A percentile compares a stretch with the other conserved stretches of the same genome.
These are phyloP conservation scores for Diplodia corticola DNA, from an alignment of 2,329 filamentous ascomycete genomes.

Conservation along the genomic window DNA sequence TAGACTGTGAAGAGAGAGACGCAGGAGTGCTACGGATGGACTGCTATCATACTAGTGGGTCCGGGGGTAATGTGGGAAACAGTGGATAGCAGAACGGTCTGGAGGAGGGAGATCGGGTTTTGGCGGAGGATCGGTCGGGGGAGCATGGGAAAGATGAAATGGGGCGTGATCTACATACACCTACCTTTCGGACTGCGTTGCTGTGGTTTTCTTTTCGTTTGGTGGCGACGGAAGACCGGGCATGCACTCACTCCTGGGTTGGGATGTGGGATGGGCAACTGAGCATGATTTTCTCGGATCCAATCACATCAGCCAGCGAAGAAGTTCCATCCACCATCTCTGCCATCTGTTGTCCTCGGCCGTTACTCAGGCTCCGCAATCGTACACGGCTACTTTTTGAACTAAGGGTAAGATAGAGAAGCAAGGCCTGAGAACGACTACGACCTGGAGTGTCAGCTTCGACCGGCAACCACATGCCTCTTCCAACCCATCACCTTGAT, in stretches of 20 bases:
- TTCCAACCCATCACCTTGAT: background rate
- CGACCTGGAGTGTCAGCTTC: too few relatives aligned
- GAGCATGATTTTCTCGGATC: too few relatives aligned
- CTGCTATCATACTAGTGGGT: background rate
- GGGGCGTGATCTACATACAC: background rate
- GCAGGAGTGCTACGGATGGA: background rate
- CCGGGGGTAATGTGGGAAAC: background rate
- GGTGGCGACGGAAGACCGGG: background rate
- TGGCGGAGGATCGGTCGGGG: background rate
- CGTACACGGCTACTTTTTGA: too few relatives aligned
- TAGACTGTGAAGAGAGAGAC: background rate
- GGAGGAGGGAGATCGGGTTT: background rate
- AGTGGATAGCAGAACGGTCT: background rate
- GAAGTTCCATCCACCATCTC: too few relatives aligned
- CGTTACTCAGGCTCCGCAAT: background rate
- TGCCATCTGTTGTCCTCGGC: too few relatives aligned
- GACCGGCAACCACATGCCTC: too few relatives aligned
- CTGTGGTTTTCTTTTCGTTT: background rate
- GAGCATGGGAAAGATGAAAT: background rate
- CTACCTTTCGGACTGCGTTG: background rate
- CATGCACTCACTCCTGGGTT: too few relatives aligned
- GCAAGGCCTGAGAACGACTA: too few relatives aligned
- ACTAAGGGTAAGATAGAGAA: too few relatives aligned
- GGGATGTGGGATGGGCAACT: background rate
- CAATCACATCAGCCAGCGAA: too few relatives aligned